A percentile compares a stretch with the other conserved stretches of the same genome.
Evolutionary conservation across 1,284 basidiomycete genomes (phyloP).

Genomic region (Rhodotorula sp.): DNA sequence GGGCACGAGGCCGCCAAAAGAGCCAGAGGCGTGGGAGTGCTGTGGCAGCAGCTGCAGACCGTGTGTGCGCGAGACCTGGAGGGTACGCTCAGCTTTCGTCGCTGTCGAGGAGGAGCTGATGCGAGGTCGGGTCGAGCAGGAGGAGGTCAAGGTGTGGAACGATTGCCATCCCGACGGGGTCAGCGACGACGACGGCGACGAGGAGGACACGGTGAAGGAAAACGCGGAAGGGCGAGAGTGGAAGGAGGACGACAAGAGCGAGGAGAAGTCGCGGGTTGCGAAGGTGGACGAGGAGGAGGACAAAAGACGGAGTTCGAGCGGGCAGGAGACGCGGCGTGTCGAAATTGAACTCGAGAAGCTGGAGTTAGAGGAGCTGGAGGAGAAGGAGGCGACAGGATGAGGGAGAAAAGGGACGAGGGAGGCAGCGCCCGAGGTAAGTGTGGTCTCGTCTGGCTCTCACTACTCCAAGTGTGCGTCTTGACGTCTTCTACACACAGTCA

Average conservation of each 20-base stretch:
- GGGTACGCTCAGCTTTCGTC: not conserved
- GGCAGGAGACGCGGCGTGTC: not conserved
- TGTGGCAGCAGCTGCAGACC: conserved; percentile 37
- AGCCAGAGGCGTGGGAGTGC: conserved; percentile 34
- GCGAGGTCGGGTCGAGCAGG: not conserved
- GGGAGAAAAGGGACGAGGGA: not conserved
- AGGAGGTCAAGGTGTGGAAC: conserved; percentile 32
- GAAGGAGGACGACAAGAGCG: not conserved
- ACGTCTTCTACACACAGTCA: too few species aligned
- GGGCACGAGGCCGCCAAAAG: conserved; percentile 4
- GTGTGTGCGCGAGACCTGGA: conserved; percentile 26
- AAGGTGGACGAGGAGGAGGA: too few species aligned
- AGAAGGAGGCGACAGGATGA: not conserved
- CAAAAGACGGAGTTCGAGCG: not conserved
- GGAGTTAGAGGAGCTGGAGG: not conserved
- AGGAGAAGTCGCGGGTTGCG: not conserved
- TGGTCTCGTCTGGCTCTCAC: too few species aligned
- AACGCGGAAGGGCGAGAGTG: not conserved
- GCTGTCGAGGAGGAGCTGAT: not conserved
- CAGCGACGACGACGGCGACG: conserved; percentile 9
- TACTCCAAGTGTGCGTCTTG: too few species aligned
- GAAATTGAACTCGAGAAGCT: conserved; percentile 20
- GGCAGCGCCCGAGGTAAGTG: not conserved
- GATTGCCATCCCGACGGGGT: conserved; percentile 33
- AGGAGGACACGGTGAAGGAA: not conserved